Evolutionary conservation across 2,329 filamentous ascomycete genomes (phyloP).

Genomic region (Fusarium robinianum): DNA sequence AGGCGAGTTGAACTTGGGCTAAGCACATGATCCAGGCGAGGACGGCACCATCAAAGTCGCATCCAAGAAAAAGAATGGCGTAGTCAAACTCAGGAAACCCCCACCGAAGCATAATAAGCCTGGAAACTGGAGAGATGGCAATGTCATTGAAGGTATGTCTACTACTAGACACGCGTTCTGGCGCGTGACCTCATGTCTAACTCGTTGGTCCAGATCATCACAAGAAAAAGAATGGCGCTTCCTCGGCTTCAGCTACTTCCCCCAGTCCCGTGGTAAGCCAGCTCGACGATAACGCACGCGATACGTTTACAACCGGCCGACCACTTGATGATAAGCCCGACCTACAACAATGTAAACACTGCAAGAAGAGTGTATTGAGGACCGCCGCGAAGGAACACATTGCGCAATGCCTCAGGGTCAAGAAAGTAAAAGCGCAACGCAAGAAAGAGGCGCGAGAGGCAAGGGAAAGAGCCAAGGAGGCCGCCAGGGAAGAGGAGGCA

Average conservation of each 20-base stretch:
- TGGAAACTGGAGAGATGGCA: slow-evolving; percentile 74
- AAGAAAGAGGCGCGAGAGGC: slow-evolving; percentile 78
- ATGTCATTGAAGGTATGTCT: slow-evolving; percentile 61
- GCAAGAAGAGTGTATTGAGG: slow-evolving; percentile 84
- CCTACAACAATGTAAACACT: slow-evolving; percentile 87
- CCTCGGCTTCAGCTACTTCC: slow-evolving; percentile 50
- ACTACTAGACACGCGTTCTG: slow-evolving; percentile 7
- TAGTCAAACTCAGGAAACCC: slow-evolving; percentile 66
- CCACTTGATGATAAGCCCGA: slow-evolving; percentile 81
- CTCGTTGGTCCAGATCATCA: slow-evolving; percentile 47
- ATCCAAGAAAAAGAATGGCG: slow-evolving; percentile 60
- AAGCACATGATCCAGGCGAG: slow-evolving; percentile 47
- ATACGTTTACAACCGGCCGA: slow-evolving; percentile 79
- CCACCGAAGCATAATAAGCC: slow-evolving; percentile 66
- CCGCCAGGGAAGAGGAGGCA: slow-evolving; percentile 61
- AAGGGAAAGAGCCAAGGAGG: slow-evolving; percentile 66
- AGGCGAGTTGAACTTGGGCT: slow-evolving; percentile 21
- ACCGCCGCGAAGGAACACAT: slow-evolving; percentile 79
- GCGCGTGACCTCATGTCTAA: slow-evolving; percentile 10
- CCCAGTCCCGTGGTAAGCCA: slow-evolving; percentile 65
- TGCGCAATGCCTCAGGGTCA: slow-evolving; percentile 79
- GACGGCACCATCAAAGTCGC: slow-evolving; percentile 67
- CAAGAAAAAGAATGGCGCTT: slow-evolving; percentile 56
- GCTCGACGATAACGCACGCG: slow-evolving; percentile 75
- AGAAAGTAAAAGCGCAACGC: slow-evolving; percentile 78